Conservation (phyloP, 306 rosid species). For the Castanopsis chinensis region DNA sequence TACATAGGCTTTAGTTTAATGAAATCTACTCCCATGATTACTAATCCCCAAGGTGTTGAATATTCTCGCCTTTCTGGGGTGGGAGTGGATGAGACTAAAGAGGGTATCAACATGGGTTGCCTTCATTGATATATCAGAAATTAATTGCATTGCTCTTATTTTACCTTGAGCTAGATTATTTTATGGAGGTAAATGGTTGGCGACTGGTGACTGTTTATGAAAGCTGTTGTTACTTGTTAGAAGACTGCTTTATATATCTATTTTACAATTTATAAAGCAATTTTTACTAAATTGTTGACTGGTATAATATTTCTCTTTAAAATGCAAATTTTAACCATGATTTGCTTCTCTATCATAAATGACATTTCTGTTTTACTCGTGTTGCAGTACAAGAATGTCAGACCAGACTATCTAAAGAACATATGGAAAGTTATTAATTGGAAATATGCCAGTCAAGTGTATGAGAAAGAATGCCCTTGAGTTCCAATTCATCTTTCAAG, state of each 20-base stretch:
- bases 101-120: background rate
- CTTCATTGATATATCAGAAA: background rate
- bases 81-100: background rate
- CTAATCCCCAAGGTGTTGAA: background rate
- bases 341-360: background rate
- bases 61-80: background rate
- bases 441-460: constrained; percentile 74
- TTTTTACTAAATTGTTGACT: background rate
- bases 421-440: constrained; percentile 94
- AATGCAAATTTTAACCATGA: background rate
- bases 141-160: background rate
- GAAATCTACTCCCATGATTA: background rate
- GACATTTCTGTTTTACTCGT: constrained; percentile 21
- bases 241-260: background rate
- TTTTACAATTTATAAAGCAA: background rate
- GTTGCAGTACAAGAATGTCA: constrained; percentile 93
- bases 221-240: background rate
- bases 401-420: constrained; percentile 96
- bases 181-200: background rate
- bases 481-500: constrained; percentile 2
- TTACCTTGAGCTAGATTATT: background rate
- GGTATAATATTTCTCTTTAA: background rate
- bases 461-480: constrained; percentile 54
- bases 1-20: background rate
- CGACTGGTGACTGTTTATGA: background rate